Conservation (phyloP, 345 rosid genomes). For the Moricandia moricandioides region DNA sequence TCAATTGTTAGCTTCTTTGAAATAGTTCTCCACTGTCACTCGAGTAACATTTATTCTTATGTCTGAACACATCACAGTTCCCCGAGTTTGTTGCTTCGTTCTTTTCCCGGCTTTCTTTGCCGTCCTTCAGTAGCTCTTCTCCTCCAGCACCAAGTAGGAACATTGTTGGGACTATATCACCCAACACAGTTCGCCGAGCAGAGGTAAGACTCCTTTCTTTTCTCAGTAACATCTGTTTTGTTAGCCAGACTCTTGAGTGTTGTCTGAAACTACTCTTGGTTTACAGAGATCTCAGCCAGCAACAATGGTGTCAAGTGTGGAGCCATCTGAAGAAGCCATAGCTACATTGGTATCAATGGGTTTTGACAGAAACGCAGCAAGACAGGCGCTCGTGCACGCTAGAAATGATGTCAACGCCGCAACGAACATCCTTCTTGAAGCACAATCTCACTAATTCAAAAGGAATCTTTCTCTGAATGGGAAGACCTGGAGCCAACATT, state of each 20-base stretch:
- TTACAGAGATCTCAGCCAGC: conserved; percentile 66
- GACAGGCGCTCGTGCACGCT: conserved; percentile 86
- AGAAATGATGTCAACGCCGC: conserved; percentile 87
- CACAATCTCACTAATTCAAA: conserved; percentile 51
- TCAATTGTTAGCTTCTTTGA: background rate
- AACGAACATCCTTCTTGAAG: conserved; percentile 94
- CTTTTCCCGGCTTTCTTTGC: conserved; percentile 68
- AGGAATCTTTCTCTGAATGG: background rate
- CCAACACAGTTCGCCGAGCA: conserved; percentile 53
- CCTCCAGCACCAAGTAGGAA: conserved; percentile 57
- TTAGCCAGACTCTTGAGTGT: conserved; percentile 5
- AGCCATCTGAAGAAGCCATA: conserved; percentile 71
- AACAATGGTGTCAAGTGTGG: conserved; percentile 40
- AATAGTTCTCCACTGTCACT: background rate
- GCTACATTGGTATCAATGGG: conserved; percentile 80
- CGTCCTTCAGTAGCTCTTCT: conserved; percentile 50
- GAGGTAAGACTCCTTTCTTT: conserved; percentile 51
- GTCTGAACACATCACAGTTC: conserved; percentile 49
- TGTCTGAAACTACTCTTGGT: conserved; percentile 8
- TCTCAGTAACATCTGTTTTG: background rate
- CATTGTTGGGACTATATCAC: conserved; percentile 36
- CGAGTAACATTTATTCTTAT: conserved; percentile 9
- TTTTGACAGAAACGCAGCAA: conserved; percentile 77
- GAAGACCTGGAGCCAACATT: conserved; percentile 24
- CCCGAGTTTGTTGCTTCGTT: conserved; percentile 71